These are phyloP conservation scores for Lepiota brunneoincarnata DNA, from an alignment of 768 basidiomycete species.

Conservation along the genomic window DNA sequence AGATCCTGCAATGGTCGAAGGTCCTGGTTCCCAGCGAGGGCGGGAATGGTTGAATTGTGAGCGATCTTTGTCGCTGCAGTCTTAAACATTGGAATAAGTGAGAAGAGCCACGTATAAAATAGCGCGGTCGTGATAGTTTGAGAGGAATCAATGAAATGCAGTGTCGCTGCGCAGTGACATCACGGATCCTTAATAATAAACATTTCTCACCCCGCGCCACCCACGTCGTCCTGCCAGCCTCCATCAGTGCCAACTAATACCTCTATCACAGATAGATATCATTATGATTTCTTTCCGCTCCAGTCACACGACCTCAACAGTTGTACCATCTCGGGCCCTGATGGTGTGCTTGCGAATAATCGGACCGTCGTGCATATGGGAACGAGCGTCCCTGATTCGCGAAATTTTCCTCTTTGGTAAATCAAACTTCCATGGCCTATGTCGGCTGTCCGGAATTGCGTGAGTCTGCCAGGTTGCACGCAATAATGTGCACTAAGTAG, in stretches of 20 bases:
- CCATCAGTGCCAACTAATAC: too few relatives aligned
- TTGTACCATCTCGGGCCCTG: neutral
- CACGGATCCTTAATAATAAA: neutral
- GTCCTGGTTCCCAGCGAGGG: conserved; percentile 70
- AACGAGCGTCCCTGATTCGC: too few relatives aligned
- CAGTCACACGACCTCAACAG: neutral
- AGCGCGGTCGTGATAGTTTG: neutral
- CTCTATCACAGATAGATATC: too few relatives aligned
- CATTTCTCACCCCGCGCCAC: too few relatives aligned
- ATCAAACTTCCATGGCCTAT: too few relatives aligned
- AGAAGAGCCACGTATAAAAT: neutral
- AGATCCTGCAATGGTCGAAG: conserved; percentile 81
- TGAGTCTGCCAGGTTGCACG: too few relatives aligned
- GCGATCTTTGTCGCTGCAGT: conserved; percentile 80
- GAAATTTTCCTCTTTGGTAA: too few relatives aligned
- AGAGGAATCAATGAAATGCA: neutral
- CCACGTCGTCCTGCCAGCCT: too few relatives aligned
- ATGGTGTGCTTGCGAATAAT: neutral
- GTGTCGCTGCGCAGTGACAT: neutral
- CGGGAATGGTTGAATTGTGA: conserved; percentile 82
- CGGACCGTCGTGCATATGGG: too few relatives aligned
- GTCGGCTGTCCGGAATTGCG: too few relatives aligned
- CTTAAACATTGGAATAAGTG: conserved; percentile 57
- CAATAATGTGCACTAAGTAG: too few relatives aligned
- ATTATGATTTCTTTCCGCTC: too few relatives aligned